Evolutionary conservation across 23 red algal genomes (phyloP), one percentile per base, ranked within the genome.

Genomic region (Agarophyton chilense): DNA sequence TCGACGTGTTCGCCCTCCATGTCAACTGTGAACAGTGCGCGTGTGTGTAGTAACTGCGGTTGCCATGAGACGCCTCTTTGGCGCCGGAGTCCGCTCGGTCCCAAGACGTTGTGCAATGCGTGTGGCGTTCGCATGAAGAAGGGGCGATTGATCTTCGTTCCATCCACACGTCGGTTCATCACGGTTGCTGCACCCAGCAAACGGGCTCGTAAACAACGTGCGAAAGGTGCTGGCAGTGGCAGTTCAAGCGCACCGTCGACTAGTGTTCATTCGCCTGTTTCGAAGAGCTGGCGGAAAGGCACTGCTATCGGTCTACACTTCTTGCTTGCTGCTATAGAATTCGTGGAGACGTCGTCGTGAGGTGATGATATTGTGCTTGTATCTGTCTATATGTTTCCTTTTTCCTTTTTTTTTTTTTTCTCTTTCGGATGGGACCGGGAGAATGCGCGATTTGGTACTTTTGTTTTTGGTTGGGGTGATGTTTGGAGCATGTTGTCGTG

Each of bases 41-140:
- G 82, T 43, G 55, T 65, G 41, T 98, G 95, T 52, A 66, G 50
- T 26, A 86, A 94, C 77, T 98, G 95, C 81, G 91, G 79, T 10
- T 84, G 90, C 64, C 91, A 84, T 52, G 81, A 85, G 50, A 98
- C 95, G n/a, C 95, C 95, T 13, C 86, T 98, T 34, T 98, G 95
- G 95, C 95, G 95, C 35, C 90, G 91, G 33, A 88, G 91, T 64
- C 95, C 95, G 32, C 73, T 76, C 33, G 95, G 95, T 19, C 92
- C 95, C 33, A 98, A 98, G 81, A 92, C 92, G 60, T 78, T 98
- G 28, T 98, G 96, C 81, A 98, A 98, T 38, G 96, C 96, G 21
- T 98, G 96, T 52, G 96, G 96, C 10, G 92, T 98, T 43, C 92
- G 96, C 32, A 92, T 89, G 70, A 98, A 98, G 87, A 98, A 98